phyloP scores from a whole-genome alignment of 345 rosid genomes.

The Draba incana region DNA sequence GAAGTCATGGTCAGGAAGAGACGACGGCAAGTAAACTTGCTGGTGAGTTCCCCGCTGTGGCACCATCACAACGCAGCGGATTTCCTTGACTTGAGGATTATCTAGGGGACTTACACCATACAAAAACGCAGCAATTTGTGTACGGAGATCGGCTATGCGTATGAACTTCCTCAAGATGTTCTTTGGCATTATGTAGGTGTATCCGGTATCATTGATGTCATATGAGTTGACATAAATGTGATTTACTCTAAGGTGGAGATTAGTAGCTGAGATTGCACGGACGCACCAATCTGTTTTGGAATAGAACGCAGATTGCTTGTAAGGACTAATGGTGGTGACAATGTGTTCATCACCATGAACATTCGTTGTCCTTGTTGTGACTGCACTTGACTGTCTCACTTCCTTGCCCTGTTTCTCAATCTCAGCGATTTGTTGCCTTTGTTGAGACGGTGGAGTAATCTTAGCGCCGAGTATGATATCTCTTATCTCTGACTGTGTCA shows the following conservation, averaged over 20 bases:
- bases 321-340: conserved; percentile 76
- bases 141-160: conserved; percentile 81
- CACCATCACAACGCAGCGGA: conserved; percentile 79
- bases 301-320: conserved; percentile 78
- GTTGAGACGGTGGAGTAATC: conserved; percentile 96
- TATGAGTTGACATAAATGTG: conserved; percentile 87
- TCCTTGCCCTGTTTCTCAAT: conserved; percentile 96
- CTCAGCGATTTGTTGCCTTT: conserved; percentile 93
- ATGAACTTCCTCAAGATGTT: conserved; percentile 90
- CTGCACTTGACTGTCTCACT: conserved; percentile 82
- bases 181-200: conserved; percentile 92
- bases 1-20: conserved; percentile 90
- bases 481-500: conserved; percentile 93
- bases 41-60: conserved; percentile 94
- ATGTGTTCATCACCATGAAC: conserved; percentile 92
- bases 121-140: conserved; percentile 84
- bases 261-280: conserved; percentile 91
- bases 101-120: conserved; percentile 93
- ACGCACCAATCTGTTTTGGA: conserved; percentile 97
- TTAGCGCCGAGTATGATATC: conserved; percentile 96
- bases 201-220: conserved; percentile 92
- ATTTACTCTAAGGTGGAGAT: conserved; percentile 84
- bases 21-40: conserved; percentile 73
- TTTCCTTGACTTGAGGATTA: conserved; percentile 88
- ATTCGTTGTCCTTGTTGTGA: conserved; percentile 83